A percentile compares a stretch with the other conserved stretches of the same genome.
phyloP scores from a whole-genome alignment of 2,329 filamentous ascomycete species.

The Clarireedia sp. region DNA sequence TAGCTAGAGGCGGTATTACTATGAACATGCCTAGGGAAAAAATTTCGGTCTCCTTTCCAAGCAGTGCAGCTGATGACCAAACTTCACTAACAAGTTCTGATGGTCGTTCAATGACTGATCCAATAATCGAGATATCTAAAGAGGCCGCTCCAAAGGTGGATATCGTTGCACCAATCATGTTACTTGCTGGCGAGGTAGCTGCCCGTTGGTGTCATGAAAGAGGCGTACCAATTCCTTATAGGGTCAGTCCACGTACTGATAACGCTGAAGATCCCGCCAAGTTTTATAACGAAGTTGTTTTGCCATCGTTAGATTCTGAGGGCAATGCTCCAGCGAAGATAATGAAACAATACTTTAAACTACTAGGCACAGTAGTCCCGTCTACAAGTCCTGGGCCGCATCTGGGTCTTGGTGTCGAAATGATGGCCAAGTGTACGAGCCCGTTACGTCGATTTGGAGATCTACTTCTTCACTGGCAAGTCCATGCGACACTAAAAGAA shows the following conservation, averaged over 20 bases:
- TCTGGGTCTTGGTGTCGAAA: conserved; percentile 48
- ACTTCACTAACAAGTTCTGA: no score
- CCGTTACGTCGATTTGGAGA: conserved; percentile 59
- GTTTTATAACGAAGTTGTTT: conserved; percentile 18
- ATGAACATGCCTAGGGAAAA: background rate
- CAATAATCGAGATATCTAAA: background rate
- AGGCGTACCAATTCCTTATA: conserved; percentile 52
- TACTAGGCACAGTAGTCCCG: conserved; percentile 45
- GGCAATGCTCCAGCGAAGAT: conserved; percentile 12
- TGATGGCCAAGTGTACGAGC: conserved; percentile 57
- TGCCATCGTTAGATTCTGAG: conserved; percentile 18
- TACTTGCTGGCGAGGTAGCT: conserved; percentile 52
- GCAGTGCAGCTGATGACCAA: conserved; percentile 10
- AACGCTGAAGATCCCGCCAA: conserved; percentile 21
- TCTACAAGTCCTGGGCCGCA: conserved; percentile 47
- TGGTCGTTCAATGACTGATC: background rate
- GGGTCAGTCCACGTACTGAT: conserved; percentile 22
- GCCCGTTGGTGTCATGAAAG: conserved; percentile 53
- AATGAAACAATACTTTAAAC: conserved; percentile 22
- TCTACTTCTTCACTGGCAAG: conserved; percentile 58
- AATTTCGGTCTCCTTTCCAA: conserved; percentile 9
- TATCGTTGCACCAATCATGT: conserved; percentile 39
- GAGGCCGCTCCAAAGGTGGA: background rate
- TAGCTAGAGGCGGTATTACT: conserved; percentile 6
- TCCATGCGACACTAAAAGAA: conserved; percentile 48